Conservation (phyloP, 257 asterid species). For the Nicotiana undulata region DNA sequence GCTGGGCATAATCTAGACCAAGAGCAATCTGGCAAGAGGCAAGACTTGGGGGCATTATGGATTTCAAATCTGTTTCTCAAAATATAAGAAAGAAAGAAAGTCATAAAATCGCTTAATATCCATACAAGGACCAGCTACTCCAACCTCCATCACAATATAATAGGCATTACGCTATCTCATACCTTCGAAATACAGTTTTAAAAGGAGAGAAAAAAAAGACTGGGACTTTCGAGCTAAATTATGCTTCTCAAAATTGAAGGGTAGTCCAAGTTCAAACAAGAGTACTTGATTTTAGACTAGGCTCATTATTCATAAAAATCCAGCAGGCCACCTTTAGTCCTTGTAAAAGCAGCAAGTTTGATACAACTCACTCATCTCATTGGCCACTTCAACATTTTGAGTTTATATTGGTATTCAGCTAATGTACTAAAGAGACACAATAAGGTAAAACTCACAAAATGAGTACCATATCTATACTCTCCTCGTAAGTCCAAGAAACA, state of each 20-base stretch:
- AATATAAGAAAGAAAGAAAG: not conserved
- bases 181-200: too few species aligned
- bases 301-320: not conserved
- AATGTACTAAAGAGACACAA: not conserved
- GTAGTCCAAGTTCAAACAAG: not conserved
- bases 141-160: not conserved
- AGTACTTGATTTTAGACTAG: not conserved
- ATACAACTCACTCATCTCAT: not conserved
- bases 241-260: not conserved
- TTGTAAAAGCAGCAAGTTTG: not conserved
- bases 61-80: not conserved
- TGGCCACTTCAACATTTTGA: not conserved
- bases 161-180: too few species aligned
- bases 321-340: not conserved
- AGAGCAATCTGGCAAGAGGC: too few species aligned
- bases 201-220: too few species aligned
- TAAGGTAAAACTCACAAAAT: not conserved
- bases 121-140: not conserved
- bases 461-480: slow-evolving; percentile 21
- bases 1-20: too few species aligned
- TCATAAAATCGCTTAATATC: not conserved
- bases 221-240: not conserved
- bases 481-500: slow-evolving; percentile 78
- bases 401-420: not conserved
- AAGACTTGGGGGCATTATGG: not conserved